phyloP scores from a whole-genome alignment of 73 alveolate species.

The Uronychia binucleata region DNA sequence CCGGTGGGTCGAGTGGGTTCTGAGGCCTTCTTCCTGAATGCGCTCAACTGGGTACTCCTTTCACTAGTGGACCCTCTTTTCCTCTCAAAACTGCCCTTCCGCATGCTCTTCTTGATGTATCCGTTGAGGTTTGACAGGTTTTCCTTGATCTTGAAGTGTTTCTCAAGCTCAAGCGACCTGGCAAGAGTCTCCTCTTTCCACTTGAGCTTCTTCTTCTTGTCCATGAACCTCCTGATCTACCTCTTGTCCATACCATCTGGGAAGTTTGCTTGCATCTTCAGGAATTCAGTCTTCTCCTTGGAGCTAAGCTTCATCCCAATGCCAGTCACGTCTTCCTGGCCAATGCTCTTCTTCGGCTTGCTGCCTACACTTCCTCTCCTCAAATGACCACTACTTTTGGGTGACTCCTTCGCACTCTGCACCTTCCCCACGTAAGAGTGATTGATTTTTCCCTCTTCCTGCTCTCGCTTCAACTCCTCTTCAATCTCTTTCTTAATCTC shows the following conservation, averaged over 20 bases:
- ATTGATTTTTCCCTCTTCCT: conserved; percentile 28
- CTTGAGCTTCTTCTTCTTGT: conserved; percentile 28
- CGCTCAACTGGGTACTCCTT: neutral
- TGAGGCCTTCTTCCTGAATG: neutral
- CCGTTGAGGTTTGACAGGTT: conserved; percentile 27
- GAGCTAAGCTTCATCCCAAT: neutral
- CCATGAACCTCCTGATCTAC: conserved; percentile 44
- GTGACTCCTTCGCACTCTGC: conserved; percentile 10
- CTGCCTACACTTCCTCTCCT: neutral
- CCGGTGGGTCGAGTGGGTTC: neutral
- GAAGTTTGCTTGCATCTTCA: conserved; percentile 3
- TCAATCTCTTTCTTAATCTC: conserved; percentile 40
- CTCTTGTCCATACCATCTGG: conserved; percentile 13
- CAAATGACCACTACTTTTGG: conserved; percentile 9
- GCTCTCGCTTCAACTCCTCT: conserved; percentile 52
- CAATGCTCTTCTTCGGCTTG: conserved; percentile 1
- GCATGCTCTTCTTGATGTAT: conserved; percentile 18
- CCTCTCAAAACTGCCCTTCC: neutral
- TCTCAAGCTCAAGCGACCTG: conserved; percentile 31
- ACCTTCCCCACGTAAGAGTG: no score
- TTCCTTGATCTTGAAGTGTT: conserved; percentile 37
- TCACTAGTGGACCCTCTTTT: neutral
- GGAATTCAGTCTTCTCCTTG: conserved; percentile 5
- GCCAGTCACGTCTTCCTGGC: neutral
- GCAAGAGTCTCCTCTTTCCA: conserved; percentile 19